Evolutionary conservation across 108 stramenopile genomes (phyloP), one percentile per base, ranked within the genome.

Genomic region (Conticribra guillardii): DNA sequence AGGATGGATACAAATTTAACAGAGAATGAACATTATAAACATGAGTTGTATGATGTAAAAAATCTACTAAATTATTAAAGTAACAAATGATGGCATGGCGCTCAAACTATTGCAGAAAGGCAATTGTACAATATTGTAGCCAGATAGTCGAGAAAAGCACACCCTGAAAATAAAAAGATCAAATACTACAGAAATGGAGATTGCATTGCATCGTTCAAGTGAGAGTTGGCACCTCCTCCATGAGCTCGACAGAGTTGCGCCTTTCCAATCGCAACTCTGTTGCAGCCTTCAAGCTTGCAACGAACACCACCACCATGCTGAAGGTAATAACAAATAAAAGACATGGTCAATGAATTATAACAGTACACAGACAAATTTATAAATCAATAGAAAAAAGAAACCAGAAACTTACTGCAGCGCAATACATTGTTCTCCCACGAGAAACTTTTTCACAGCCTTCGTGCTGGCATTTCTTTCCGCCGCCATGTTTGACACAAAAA

Each of bases 401-500:
- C 54, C 52, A 51, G 31, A 68, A 55, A 74, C 82, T 83, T 64
- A 84, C 83, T 34, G 88, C 88, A n/a, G 92, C 92, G 71, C 95
- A 96, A 77, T 67, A 96, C 47, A 76, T 61, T n/a, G 95, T 96
- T 41, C 83, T 82, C 8, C 95, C 92, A 30, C 92, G 84, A 32
- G 95, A 86, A 56, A 93, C 95, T 69, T 93, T 93, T 47, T 87
- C 83, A 56, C 95, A 96, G 17, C 88, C 86, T 7, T 64, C 64
- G 58, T 82, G 68, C 33, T 81, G 64, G 61, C 95, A 96, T 64
- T 92, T 94, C 73, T 94, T 94, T n/a, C 98, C 98, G 24, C 98
- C 98, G n/a, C 98, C 98, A 71, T 99, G 98, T 51, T 95, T 94
- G 33, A 98, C 96, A 68, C 98, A 99, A 74, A 91, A 97, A 62